phyloP scores from a whole-genome alignment of 306 rosid genomes.

The Ziziphus jujuba region DNA sequence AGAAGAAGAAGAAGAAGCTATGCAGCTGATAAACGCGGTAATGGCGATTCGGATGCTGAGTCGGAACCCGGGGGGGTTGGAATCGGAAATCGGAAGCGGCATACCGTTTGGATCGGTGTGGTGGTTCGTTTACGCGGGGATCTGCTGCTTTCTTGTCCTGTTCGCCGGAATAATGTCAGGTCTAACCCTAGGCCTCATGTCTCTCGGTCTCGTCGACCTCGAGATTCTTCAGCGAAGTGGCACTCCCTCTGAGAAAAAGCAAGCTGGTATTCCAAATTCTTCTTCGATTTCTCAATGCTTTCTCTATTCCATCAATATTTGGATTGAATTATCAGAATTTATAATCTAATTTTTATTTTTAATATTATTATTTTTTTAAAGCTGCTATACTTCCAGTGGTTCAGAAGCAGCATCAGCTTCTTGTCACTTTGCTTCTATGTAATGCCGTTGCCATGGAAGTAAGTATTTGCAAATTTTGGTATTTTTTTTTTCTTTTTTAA shows the following conservation, averaged over 20 bases:
- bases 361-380: constrained; percentile 26
- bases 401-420: constrained; percentile 94
- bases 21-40: constrained; percentile 47
- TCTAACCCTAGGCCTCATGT: constrained; percentile 93
- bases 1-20: constrained; percentile 17
- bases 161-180: constrained; percentile 99
- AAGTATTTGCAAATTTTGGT: constrained; percentile 17
- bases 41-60: constrained; percentile 56
- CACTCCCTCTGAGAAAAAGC: constrained; percentile 70
- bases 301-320: not conserved
- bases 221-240: constrained; percentile 96
- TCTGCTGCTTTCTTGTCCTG: constrained; percentile 62
- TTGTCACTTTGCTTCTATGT: constrained; percentile 89
- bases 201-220: constrained; percentile 90
- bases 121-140: constrained; percentile 79
- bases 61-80: constrained; percentile 41
- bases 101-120: constrained; percentile 56
- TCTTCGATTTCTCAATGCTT: not conserved
- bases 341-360: not conserved
- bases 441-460: constrained; percentile 97
- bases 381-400: constrained; percentile 91
- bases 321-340: not conserved
- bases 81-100: constrained; percentile 21
- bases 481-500: not conserved
- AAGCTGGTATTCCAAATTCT: constrained; percentile 62